phyloP scores from a whole-genome alignment of 768 basidiomycete genomes.

The Cystofilobasidium capitatum region DNA sequence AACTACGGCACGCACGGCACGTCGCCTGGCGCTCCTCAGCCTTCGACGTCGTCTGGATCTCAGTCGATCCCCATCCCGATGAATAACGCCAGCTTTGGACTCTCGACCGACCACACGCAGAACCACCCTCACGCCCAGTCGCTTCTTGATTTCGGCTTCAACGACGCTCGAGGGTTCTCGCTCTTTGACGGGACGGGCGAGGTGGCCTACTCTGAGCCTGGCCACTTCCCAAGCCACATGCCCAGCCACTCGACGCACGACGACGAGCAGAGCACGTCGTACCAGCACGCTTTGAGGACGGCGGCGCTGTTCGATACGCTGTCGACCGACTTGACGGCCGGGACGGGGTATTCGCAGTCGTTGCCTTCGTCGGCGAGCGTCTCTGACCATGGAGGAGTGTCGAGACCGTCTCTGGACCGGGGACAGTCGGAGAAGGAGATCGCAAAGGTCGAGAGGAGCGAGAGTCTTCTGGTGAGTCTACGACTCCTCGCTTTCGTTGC shows the following conservation, averaged over 20 bases:
- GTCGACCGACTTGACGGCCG: conserved; percentile 3
- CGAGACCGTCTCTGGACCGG: not conserved
- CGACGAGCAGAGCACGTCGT: conserved; percentile 27
- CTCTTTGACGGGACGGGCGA: conserved; percentile 17
- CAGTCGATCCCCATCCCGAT: conserved; percentile 25
- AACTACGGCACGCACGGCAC: conserved; percentile 2
- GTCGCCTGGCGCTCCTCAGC: not conserved
- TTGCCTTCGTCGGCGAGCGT: not conserved
- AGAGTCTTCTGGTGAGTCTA: not conserved
- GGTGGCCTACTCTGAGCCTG: conserved; percentile 25
- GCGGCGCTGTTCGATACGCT: conserved; percentile 32
- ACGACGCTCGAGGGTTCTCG: conserved; percentile 12
- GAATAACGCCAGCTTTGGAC: conserved; percentile 2
- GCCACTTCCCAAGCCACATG: conserved; percentile 15
- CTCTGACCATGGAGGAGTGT: not conserved
- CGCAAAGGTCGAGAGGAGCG: not conserved
- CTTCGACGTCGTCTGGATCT: conserved; percentile 17
- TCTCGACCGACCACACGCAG: conserved; percentile 3
- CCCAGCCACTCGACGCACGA: conserved; percentile 12
- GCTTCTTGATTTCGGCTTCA: conserved; percentile 12
- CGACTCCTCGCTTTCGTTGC: not conserved
- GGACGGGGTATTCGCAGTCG: not conserved
- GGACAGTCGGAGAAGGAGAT: not conserved
- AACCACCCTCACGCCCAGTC: conserved; percentile 16
- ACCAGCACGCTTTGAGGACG: conserved; percentile 32